Conservation (phyloP, 345 rosid species). For the Citrus unshiu region DNA sequence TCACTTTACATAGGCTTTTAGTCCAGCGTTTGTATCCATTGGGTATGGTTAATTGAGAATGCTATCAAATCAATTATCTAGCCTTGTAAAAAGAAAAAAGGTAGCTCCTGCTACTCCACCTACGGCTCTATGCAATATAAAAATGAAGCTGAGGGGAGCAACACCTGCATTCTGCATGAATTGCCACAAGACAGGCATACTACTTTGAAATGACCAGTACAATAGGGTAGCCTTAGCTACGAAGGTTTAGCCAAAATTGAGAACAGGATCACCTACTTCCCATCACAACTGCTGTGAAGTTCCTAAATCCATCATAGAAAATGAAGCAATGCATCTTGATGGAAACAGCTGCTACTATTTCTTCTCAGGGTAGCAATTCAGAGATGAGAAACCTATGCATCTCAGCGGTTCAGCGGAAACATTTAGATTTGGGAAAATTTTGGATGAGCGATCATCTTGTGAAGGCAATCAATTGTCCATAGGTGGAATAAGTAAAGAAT, state of each 20-base stretch:
- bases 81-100: not conserved
- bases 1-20: not conserved
- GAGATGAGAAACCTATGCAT: not conserved
- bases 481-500: not conserved
- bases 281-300: not conserved
- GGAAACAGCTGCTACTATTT: not conserved
- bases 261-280: not conserved
- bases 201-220: not conserved
- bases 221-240: not conserved
- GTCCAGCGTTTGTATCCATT: not conserved
- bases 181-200: too few species aligned
- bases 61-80: not conserved
- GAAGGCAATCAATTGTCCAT: not conserved
- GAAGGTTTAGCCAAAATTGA: not conserved
- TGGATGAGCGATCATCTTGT: not conserved
- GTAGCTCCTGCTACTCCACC: not conserved
- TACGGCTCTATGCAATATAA: not conserved
- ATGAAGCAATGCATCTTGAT: not conserved
- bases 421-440: not conserved
- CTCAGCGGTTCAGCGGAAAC: not conserved
- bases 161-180: not conserved
- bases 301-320: not conserved
- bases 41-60: not conserved
- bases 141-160: not conserved
- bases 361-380: not conserved